Conservation (phyloP, 352 stramenopile species). For the Pythium volutum region DNA sequence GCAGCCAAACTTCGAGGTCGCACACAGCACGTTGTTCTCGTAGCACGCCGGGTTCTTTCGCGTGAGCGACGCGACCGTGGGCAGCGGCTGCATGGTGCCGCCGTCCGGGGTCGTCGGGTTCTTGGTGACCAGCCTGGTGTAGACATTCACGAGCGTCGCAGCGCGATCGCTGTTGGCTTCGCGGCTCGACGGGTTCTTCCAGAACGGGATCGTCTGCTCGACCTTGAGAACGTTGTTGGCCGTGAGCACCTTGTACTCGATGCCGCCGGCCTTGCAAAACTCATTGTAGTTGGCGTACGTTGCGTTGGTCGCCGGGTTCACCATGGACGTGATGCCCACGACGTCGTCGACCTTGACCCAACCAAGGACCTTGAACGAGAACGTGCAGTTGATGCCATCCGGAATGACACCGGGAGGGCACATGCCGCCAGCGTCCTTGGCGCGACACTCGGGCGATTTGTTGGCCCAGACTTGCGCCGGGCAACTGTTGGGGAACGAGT, state of each 20-base stretch:
- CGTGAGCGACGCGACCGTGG: conserved; percentile 37
- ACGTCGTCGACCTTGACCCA: conserved; percentile 58
- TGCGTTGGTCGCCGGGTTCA: conserved; percentile 6
- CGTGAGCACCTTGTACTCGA: conserved; percentile 61
- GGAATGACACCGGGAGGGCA: conserved; percentile 35
- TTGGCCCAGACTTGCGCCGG: conserved; percentile 36
- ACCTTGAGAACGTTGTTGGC: conserved; percentile 34
- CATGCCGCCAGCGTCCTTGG: conserved; percentile 31
- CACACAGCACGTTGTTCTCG: conserved; percentile 54
- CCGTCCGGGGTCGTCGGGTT: conserved; percentile 11
- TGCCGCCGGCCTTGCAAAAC: conserved; percentile 44
- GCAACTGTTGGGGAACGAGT: conserved; percentile 64
- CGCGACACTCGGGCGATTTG: conserved; percentile 45
- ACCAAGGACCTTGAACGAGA: conserved; percentile 59
- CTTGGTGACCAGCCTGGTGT: conserved; percentile 60
- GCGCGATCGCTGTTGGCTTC: conserved; percentile 48
- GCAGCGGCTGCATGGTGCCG: conserved; percentile 45
- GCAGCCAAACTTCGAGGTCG: conserved; percentile 44
- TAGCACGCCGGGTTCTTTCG: conserved; percentile 65
- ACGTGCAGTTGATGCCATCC: conserved; percentile 63
- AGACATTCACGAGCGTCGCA: conserved; percentile 44
- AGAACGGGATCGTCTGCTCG: conserved; percentile 52
- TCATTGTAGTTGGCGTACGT: conserved; percentile 30
- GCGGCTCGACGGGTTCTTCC: conserved; percentile 49
- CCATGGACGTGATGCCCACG: conserved; percentile 59